These are phyloP conservation scores for Neonothopanus nambi DNA, from an alignment of 1,284 basidiomycete genomes.

Conservation along the genomic window DNA sequence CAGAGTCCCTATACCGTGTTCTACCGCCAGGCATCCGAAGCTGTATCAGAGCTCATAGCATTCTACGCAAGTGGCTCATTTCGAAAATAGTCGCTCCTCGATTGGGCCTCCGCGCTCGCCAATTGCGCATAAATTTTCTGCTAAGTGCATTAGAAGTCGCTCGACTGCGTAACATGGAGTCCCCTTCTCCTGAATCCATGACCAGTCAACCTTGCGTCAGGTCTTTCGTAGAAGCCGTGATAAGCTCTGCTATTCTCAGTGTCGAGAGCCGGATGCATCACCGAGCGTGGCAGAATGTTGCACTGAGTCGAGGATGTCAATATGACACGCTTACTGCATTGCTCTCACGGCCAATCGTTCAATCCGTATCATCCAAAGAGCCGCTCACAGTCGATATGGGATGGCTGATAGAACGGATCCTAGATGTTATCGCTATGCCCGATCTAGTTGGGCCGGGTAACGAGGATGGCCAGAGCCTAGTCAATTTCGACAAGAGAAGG, in stretches of 20 bases:
- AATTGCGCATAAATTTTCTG: constrained; percentile 69
- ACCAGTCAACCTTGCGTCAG: constrained; percentile 61
- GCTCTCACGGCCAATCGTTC: constrained; percentile 49
- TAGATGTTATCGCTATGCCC: constrained; percentile 73
- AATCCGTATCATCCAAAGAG: constrained; percentile 45
- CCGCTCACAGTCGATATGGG: constrained; percentile 72
- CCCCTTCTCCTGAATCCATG: constrained; percentile 30
- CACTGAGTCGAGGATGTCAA: constrained; percentile 52
- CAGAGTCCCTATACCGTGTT: constrained; percentile 69
- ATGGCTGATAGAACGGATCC: constrained; percentile 77
- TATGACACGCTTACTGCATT: constrained; percentile 63
- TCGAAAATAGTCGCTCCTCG: constrained; percentile 63
- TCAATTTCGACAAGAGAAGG: constrained; percentile 83
- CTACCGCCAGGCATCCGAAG: constrained; percentile 72
- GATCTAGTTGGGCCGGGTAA: constrained; percentile 62
- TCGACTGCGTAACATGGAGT: constrained; percentile 56
- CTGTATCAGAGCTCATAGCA: constrained; percentile 70
- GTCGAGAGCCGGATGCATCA: constrained; percentile 72
- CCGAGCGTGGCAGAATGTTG: constrained; percentile 73
- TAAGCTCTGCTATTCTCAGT: constrained; percentile 70
- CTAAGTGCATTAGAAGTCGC: constrained; percentile 71
- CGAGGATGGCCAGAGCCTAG: constrained; percentile 54
- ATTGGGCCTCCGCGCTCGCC: constrained; percentile 61
- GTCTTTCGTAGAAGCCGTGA: constrained; percentile 75
- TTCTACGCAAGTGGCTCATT: constrained; percentile 76